These are phyloP conservation scores for Ogataea glucozyma DNA, from an alignment of 805 yeast species.

Conservation along the genomic window DNA sequence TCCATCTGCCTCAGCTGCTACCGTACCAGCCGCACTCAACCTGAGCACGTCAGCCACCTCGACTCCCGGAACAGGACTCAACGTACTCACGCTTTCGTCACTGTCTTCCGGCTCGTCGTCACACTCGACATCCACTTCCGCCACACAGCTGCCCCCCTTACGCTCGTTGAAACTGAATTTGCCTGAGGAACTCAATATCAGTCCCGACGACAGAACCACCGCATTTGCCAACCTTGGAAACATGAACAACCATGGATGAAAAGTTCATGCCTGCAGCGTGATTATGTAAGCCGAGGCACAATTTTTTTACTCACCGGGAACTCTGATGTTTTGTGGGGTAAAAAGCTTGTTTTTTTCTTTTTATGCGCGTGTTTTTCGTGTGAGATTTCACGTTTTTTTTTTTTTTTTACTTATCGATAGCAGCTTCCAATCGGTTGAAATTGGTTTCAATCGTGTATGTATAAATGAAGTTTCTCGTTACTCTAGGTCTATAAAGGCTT, in stretches of 20 bases:
- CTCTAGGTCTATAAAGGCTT: slow-evolving; percentile 7
- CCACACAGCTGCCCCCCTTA: slow-evolving; percentile 45
- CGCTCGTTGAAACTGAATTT: slow-evolving; percentile 51
- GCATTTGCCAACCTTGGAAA: slow-evolving; percentile 2
- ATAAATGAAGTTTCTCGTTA: neutral
- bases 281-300: slow-evolving; percentile 1
- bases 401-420: neutral
- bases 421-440: neutral
- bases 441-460: slow-evolving; percentile 1
- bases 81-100: slow-evolving; percentile 13
- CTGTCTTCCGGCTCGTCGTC: slow-evolving; percentile 15
- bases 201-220: neutral
- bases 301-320: slow-evolving; percentile 1
- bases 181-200: slow-evolving; percentile 43
- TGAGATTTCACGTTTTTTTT: too few relatives aligned
- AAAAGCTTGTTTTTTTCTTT: slow-evolving; percentile 1
- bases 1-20: slow-evolving; percentile 17
- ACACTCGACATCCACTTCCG: slow-evolving; percentile 4
- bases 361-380: too few relatives aligned
- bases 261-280: neutral
- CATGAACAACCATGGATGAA: slow-evolving; percentile 3
- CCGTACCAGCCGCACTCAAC: slow-evolving; percentile 11
- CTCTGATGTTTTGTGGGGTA: slow-evolving; percentile 4
- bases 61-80: slow-evolving; percentile 4
- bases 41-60: slow-evolving; percentile 12